Conservation (phyloP, 2,329 filamentous ascomycete genomes). For the Drechslera avenae region DNA sequence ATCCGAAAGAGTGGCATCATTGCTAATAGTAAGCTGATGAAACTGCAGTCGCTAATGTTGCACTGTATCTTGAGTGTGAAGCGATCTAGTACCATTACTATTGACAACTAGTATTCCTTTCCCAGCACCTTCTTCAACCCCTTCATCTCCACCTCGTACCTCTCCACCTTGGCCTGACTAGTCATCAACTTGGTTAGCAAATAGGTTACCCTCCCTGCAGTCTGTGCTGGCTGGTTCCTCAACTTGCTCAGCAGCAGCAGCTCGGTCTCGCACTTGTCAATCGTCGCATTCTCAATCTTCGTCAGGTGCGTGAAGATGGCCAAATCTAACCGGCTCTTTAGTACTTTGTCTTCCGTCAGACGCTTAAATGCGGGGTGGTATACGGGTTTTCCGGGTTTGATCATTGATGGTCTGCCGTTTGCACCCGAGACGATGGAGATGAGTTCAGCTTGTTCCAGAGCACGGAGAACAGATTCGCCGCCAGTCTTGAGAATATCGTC, state of each 20-base stretch:
- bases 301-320: conserved; percentile 70
- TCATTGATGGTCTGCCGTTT: conserved; percentile 76
- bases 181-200: conserved; percentile 72
- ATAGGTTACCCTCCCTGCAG: conserved; percentile 70
- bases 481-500: conserved; percentile 73
- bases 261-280: conserved; percentile 81
- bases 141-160: conserved; percentile 73
- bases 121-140: conserved; percentile 72
- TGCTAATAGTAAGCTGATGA: too few species aligned
- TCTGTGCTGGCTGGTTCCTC: conserved; percentile 72
- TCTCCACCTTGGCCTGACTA: conserved; percentile 76
- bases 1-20: too few species aligned
- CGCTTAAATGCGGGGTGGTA: conserved; percentile 81
- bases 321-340: conserved; percentile 72
- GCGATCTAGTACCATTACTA: conserved; percentile 3
- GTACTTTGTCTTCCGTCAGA: conserved; percentile 71
- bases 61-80: neutral
- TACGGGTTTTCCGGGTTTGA: conserved; percentile 83
- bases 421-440: conserved; percentile 73
- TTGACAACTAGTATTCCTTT: conserved; percentile 50
- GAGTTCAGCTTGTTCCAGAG: conserved; percentile 82
- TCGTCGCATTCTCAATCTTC: conserved; percentile 72
- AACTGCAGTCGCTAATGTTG: neutral
- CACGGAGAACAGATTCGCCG: conserved; percentile 77
- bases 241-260: conserved; percentile 71